Conservation (phyloP, 31 red algal species). For the Pterothamnion heteromorphum region DNA sequence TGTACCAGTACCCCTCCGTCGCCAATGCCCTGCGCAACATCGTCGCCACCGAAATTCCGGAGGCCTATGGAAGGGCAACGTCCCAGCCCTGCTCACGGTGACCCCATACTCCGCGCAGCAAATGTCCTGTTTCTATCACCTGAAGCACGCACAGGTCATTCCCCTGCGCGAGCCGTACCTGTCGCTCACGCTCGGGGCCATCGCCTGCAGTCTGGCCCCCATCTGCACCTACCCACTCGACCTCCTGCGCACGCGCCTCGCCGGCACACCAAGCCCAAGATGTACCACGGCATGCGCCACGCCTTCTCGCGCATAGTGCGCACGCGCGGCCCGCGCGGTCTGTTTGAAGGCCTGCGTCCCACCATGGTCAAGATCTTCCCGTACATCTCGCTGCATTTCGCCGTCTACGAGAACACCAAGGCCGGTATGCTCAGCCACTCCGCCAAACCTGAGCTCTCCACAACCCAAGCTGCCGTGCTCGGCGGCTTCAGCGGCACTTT, state of each 20-base stretch:
- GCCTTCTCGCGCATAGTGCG: conserved; percentile 53
- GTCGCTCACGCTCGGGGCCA: conserved; percentile 55
- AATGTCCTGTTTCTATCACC: conserved; percentile 73
- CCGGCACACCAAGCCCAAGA: conserved; percentile 65
- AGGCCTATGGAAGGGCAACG: conserved; percentile 91
- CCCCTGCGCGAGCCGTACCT: conserved; percentile 49
- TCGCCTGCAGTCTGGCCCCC: conserved; percentile 65
- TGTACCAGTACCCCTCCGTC: conserved; percentile 52
- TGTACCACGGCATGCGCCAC: conserved; percentile 51
- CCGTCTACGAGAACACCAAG: conserved; percentile 66
- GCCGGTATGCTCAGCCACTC: not conserved
- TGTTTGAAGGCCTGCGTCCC: conserved; percentile 74
- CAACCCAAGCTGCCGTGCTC: conserved; percentile 53
- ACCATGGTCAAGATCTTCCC: conserved; percentile 84
- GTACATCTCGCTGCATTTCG: conserved; percentile 75
- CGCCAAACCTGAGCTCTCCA: not conserved
- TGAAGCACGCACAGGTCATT: conserved; percentile 34
- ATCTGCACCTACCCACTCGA: conserved; percentile 84
- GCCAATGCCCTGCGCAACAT: conserved; percentile 51
- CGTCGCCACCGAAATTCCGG: conserved; percentile 55
- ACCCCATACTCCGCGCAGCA: conserved; percentile 80
- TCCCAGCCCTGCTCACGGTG: conserved; percentile 82
- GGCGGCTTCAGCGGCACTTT: conserved; percentile 59
- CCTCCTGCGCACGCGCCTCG: conserved; percentile 84
- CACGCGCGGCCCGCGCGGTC: conserved; percentile 64